A percentile compares a stretch with the other conserved stretches of the same genome.
Evolutionary conservation across 257 asterid species (phyloP).

Genomic region (Forsythia viridissima): DNA sequence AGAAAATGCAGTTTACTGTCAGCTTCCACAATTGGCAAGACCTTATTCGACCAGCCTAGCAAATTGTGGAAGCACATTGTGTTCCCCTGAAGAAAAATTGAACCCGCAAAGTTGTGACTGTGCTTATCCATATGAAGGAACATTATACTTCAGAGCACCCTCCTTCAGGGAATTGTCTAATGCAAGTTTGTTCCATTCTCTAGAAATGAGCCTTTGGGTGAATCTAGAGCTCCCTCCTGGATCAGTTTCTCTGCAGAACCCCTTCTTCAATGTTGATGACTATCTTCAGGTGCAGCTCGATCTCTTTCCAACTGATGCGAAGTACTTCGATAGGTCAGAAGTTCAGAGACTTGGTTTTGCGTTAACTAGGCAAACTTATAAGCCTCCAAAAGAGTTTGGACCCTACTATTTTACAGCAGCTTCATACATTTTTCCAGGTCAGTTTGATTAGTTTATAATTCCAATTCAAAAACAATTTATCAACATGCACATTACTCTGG

Average conservation of each 20-base stretch:
- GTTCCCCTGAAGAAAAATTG: conserved; percentile 60
- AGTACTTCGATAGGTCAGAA: conserved; percentile 69
- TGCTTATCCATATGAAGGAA: conserved; percentile 86
- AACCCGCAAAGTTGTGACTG: conserved; percentile 93
- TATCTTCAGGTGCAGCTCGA: conserved; percentile 84
- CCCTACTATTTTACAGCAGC: conserved; percentile 86
- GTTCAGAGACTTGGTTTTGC: conserved; percentile 78
- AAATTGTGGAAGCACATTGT: conserved; percentile 74
- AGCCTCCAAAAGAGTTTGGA: conserved; percentile 88
- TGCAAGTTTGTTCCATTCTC: conserved; percentile 66
- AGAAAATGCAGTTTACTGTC: conserved; percentile 77
- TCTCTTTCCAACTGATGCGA: conserved; percentile 66
- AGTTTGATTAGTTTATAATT: neutral
- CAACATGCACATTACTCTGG: neutral
- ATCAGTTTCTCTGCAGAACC: conserved; percentile 75
- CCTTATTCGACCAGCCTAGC: conserved; percentile 91
- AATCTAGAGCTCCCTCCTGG: conserved; percentile 79
- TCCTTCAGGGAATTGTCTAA: conserved; percentile 81
- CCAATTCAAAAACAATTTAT: neutral
- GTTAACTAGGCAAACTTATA: conserved; percentile 84
- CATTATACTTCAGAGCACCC: conserved; percentile 87
- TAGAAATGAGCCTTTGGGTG: conserved; percentile 91
- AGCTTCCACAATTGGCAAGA: conserved; percentile 62
- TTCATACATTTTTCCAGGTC: conserved; percentile 72
- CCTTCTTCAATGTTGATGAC: conserved; percentile 81